Conservation (phyloP, 768 basidiomycete species). For the Peribolospora kevripleyi region DNA sequence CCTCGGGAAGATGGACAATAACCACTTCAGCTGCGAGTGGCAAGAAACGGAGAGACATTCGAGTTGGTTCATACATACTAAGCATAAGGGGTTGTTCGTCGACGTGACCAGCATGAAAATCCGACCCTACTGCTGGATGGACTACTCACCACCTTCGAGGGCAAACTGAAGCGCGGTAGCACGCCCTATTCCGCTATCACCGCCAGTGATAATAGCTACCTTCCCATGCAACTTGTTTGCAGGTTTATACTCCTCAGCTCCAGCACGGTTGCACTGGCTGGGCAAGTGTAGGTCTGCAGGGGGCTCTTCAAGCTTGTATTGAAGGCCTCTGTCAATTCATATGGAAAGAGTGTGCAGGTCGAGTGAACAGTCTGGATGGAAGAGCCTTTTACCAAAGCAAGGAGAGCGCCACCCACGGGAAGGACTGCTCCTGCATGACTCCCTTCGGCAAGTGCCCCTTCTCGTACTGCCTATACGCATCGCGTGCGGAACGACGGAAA, state of each 20-base stretch:
- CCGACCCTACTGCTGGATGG: not conserved
- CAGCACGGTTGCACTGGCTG: constrained; percentile 24
- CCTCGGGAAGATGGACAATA: constrained; percentile 11
- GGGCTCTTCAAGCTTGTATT: not conserved
- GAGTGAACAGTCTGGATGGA: not conserved
- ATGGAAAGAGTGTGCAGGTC: not conserved
- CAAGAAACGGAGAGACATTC: not conserved
- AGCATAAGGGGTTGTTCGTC: too few relatives aligned
- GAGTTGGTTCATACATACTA: too few relatives aligned
- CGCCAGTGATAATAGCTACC: constrained; percentile 28
- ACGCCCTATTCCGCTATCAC: constrained; percentile 29
- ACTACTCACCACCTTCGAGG: constrained; percentile 21
- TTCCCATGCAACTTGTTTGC: constrained; percentile 28
- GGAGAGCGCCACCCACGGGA: constrained; percentile 3
- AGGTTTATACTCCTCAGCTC: constrained; percentile 26
- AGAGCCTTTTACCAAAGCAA: not conserved
- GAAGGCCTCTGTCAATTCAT: not conserved
- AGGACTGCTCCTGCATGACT: not conserved
- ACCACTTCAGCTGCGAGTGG: constrained; percentile 16
- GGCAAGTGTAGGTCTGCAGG: not conserved
- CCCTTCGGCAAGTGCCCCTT: constrained; percentile 1
- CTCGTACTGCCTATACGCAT: not conserved
- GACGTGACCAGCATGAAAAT: too few relatives aligned
- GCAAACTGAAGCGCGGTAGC: constrained; percentile 24
- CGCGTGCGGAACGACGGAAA: not conserved